These are phyloP conservation scores for Trichomonascus vanleenenianus DNA, from an alignment of 805 yeast species.

Conservation along the genomic window DNA sequence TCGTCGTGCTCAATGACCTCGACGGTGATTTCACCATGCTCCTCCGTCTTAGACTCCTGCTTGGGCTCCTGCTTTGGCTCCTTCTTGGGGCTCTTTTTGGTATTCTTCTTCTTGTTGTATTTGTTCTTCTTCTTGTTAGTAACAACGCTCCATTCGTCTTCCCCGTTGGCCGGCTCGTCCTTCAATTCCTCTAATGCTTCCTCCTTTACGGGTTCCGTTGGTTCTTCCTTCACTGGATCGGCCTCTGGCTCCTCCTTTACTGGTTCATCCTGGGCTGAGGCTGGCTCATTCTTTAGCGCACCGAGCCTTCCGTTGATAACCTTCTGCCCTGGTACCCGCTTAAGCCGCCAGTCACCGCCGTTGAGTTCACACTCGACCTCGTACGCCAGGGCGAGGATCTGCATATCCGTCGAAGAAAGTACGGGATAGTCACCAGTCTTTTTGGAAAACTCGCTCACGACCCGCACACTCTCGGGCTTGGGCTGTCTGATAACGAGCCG, in stretches of 20 bases:
- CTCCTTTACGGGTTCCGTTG: background rate
- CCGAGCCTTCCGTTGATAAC: constrained; percentile 9
- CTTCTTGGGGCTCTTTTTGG: constrained; percentile 2
- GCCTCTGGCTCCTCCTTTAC: constrained; percentile 2
- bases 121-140: constrained; percentile 4
- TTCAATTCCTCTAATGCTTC: background rate
- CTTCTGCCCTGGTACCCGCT: constrained; percentile 64
- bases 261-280: constrained; percentile 1
- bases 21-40: background rate
- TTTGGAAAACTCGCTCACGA: constrained; percentile 68
- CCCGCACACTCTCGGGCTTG: constrained; percentile 48
- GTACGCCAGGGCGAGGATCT: constrained; percentile 83
- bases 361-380: constrained; percentile 72
- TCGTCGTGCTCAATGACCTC: constrained; percentile 33
- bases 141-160: constrained; percentile 11
- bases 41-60: background rate
- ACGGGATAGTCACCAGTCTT: constrained; percentile 89
- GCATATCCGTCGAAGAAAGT: constrained; percentile 83
- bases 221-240: background rate
- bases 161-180: constrained; percentile 1
- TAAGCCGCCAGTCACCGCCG: constrained; percentile 61
- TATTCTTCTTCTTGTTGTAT: constrained; percentile 1
- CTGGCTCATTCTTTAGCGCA: constrained; percentile 3
- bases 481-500: constrained; percentile 70
- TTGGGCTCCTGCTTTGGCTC: constrained; percentile 1